phyloP scores from a whole-genome alignment of 2,329 filamentous ascomycete genomes.

The Aspergillus niger region DNA sequence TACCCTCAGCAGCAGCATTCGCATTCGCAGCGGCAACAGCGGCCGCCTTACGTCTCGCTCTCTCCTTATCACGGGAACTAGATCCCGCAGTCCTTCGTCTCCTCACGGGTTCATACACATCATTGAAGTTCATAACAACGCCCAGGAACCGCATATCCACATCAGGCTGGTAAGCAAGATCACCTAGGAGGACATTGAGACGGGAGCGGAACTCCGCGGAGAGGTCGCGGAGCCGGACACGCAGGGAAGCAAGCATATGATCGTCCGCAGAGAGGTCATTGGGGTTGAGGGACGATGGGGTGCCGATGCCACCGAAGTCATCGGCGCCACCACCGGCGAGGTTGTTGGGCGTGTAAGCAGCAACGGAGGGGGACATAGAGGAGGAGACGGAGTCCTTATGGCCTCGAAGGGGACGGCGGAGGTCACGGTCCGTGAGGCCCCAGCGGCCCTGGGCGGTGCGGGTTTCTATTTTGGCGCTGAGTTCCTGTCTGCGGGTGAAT shows the following conservation, averaged over 20 bases:
- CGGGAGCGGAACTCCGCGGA: conserved; percentile 74
- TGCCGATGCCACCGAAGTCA: conserved; percentile 32
- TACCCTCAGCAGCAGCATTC: conserved; percentile 19
- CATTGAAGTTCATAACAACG: conserved; percentile 99
- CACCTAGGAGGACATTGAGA: conserved; percentile 80
- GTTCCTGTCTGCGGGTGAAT: conserved; percentile 87
- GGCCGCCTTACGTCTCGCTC: conserved; percentile 30
- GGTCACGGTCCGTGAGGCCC: conserved; percentile 61
- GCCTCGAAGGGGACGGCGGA: conserved; percentile 36
- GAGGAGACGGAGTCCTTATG: conserved; percentile 31
- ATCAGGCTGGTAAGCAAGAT: conserved; percentile 89
- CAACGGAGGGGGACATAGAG: conserved; percentile 26
- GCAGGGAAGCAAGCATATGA: conserved; percentile 72
- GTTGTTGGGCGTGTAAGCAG: conserved; percentile 29
- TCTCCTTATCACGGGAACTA: conserved; percentile 36
- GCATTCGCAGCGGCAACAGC: conserved; percentile 19
- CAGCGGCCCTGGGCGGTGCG: conserved; percentile 66
- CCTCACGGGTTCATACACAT: conserved; percentile 81
- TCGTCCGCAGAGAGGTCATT: conserved; percentile 48
- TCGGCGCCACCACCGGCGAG: conserved; percentile 25
- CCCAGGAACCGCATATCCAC: conserved; percentile 94
- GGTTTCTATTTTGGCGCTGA: conserved; percentile 70
- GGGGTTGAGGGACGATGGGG: conserved; percentile 44
- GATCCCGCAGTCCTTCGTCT: conserved; percentile 49
- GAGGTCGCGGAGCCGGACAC: conserved; percentile 71